These are phyloP conservation scores for Telfairia occidentalis DNA, from an alignment of 331 rosid genomes.

Conservation along the genomic window DNA sequence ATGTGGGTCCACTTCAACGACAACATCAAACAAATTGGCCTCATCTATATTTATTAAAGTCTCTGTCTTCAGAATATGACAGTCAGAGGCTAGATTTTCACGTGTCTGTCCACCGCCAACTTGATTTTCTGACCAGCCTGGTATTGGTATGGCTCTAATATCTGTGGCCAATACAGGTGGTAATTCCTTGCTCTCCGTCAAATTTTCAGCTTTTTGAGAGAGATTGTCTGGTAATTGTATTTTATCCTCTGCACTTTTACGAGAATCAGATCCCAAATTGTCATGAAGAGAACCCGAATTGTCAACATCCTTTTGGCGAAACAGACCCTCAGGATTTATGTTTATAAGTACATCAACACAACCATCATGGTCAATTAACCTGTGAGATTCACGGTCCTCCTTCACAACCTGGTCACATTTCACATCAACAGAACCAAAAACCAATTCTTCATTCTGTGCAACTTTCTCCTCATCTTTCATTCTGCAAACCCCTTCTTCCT, in stretches of 20 bases:
- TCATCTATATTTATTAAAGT: conserved; percentile 5
- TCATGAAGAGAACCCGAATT: background rate
- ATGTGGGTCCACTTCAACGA: conserved; percentile 36
- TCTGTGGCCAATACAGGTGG: conserved; percentile 8
- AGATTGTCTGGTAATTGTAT: conserved; percentile 11
- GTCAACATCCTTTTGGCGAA: background rate
- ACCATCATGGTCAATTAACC: background rate
- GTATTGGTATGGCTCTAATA: background rate
- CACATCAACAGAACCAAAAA: background rate
- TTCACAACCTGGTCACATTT: conserved; percentile 3
- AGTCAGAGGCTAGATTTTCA: conserved; percentile 16
- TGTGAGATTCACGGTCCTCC: background rate
- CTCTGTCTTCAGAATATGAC: conserved; percentile 10
- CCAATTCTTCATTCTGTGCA: conserved; percentile 10
- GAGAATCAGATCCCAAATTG: background rate
- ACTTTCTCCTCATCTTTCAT: conserved; percentile 1
- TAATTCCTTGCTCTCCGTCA: conserved; percentile 6
- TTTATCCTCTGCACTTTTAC: conserved; percentile 5
- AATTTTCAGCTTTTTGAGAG: conserved; percentile 9
- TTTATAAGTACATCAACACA: background rate
- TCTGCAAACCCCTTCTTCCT: conserved; percentile 9
- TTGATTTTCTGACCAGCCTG: conserved; percentile 16
- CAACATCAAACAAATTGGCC: conserved; percentile 26
- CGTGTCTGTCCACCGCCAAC: conserved; percentile 17
- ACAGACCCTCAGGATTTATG: background rate